Evolutionary conservation across 2,329 filamentous ascomycete species (phyloP), one percentile per base, ranked within the genome.

Genomic region (Sporothrix phasma): DNA sequence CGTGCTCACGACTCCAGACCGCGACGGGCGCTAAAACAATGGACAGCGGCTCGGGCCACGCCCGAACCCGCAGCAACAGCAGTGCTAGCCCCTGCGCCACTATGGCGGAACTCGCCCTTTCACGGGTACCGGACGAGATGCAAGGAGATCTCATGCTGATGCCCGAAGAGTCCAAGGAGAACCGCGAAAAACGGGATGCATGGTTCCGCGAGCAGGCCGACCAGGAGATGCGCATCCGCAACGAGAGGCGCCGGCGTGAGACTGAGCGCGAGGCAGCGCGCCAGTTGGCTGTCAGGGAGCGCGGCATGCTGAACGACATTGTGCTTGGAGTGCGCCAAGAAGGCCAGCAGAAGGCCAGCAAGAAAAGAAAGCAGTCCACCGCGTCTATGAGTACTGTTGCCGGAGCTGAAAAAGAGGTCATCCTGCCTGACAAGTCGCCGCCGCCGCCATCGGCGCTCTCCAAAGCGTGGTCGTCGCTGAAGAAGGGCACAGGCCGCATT

Each of bases 141-240:
- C 39, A 47, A 2, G 67, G 64, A 1, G 7, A 54, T 6, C 66
- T 63, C 34, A 60, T 58, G 51, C 51, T 66, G 1, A 49, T 43
- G 46, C 41, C 51, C 1, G 61, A 65, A 11, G 34, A 49, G 8
- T 60, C 65, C 11, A 66, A 63, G n/a, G 46, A 8, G 17, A 59
- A 65, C 13, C 62, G 64, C 0, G 64, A 63, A 5, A 68, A 65
- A 37, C 64, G 67, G 0, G 61, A 65, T 3, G 49, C 13, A 1
- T 69, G 64, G 64, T 69, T 69, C 43, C 65, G 62, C 6, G 47
- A 68, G 34, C 60, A 63, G 17, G 66, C 29, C 0, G 39, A 60
- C 19, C n/a, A n/a, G 3, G 51, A 64, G 15, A 29, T 46, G 24
- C 29, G 37, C 11, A 26, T 22, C 2, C 46, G 47, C 29, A 51